Conservation (phyloP, 192 early-diverging fungal species). For the Podochytrium sp. region DNA sequence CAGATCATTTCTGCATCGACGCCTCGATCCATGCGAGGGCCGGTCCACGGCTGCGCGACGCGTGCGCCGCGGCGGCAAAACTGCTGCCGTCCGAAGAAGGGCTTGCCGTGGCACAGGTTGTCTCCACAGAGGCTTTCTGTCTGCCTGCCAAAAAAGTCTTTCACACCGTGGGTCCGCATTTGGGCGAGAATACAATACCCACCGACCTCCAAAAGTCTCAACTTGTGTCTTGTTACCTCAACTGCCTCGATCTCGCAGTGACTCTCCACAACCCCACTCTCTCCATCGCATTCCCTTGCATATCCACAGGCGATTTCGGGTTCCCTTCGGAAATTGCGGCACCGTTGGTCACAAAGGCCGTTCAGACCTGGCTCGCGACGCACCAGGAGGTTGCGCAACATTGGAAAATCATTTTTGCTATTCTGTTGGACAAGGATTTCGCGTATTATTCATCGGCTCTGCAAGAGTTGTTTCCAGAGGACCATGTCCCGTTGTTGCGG, state of each 20-base stretch:
- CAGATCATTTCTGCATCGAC: conserved; percentile 65
- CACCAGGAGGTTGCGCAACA: neutral
- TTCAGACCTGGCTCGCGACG: neutral
- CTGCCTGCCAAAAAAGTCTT: conserved; percentile 80
- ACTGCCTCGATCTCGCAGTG: conserved; percentile 57
- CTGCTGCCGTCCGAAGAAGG: conserved; percentile 31
- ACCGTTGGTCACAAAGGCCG: conserved; percentile 51
- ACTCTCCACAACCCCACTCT: conserved; percentile 56
- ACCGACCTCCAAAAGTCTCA: conserved; percentile 38
- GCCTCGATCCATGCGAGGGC: conserved; percentile 92
- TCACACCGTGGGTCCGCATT: conserved; percentile 73
- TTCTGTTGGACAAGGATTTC: conserved; percentile 25
- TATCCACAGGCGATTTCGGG: conserved; percentile 89
- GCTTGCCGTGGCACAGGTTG: conserved; percentile 9
- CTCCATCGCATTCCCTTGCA: conserved; percentile 81
- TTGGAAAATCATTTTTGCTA: conserved; percentile 37
- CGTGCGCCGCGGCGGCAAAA: conserved; percentile 75
- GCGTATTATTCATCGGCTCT: conserved; percentile 5
- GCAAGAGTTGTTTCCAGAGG: neutral
- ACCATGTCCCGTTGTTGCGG: neutral
- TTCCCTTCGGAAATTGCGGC: conserved; percentile 79
- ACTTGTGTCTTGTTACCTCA: conserved; percentile 70
- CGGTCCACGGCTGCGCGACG: conserved; percentile 69
- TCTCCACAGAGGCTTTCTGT: conserved; percentile 64
- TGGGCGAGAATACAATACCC: conserved; percentile 35